Evolutionary conservation across 1,284 basidiomycete species (phyloP), one percentile per base, ranked within the genome.

Genomic region (Ustilago sp.): DNA sequence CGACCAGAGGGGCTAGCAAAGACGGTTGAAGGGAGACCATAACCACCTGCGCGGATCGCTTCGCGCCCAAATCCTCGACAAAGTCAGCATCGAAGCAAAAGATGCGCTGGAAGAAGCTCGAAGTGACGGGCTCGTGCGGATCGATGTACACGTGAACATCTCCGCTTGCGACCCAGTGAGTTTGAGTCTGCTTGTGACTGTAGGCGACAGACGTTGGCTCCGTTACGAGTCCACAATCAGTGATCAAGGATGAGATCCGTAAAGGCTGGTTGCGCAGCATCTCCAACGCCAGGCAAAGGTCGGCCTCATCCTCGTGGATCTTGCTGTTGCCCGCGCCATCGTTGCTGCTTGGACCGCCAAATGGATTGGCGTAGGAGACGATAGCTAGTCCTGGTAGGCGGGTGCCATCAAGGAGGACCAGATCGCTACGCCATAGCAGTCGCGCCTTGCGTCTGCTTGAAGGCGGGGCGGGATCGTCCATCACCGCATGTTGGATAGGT

Each of bases 221-320:
- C 15, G 43, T 45, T 19, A 19, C 19, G 43, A 7, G n/a, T 7
- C 43, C 43, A 45, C 17, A 3, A 19, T 45, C 43, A 19, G 8
- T 45, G n/a, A 45, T 43, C 8, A 74, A 58, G 4, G 68, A 64
- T 0, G 70, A 50, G 13, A 82, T 63, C 31, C 63, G 66, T 0
- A 85, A 66, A 7, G 82, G 74, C 13, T 74, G 68, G 58, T 85
- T 81, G 4, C 83, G 80, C 7, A 85, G 77, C 82, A 85, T 85
- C 61, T 85, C 82, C 34, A 85, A 63, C 0, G 83, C 81, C 31
- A 85, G 60, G 60, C 82, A 81, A 34, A 85, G 61, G 32, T 80
- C 83, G n/a, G 78, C 81, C 39, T 84, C 82, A 28, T 70, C 43
- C 43, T 45, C 43, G 17, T 19, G 43, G n/a, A 19, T 45, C n/a